Percentiles rank a stretch among this genome's conserved stretches.
Evolutionary conservation across 352 stramenopile genomes (phyloP).

Genomic region (Pythium vanterpoolii): DNA sequence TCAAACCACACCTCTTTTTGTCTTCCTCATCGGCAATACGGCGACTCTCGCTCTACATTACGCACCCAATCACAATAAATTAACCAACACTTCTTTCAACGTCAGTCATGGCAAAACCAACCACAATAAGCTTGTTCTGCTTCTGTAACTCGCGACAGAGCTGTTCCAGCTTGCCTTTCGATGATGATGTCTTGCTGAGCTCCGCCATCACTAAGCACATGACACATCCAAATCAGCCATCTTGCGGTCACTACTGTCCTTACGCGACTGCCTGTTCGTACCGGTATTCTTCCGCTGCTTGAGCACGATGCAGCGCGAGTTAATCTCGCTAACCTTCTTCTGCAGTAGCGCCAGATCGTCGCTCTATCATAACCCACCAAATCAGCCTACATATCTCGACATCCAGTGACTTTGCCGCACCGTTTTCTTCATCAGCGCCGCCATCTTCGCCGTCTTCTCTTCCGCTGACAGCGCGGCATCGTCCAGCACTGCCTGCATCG

Average conservation of each 20-base stretch:
- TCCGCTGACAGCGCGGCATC: constrained; percentile 35
- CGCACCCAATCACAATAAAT: background rate
- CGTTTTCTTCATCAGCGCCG: constrained; percentile 35
- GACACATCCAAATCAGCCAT: background rate
- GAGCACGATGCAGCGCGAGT: constrained; percentile 75
- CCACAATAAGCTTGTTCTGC: constrained; percentile 86
- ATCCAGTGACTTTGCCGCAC: constrained; percentile 21
- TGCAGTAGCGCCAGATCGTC: constrained; percentile 62
- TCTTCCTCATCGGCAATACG: constrained; percentile 84
- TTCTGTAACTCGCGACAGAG: constrained; percentile 85
- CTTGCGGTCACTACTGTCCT: background rate
- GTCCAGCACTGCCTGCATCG: constrained; percentile 36
- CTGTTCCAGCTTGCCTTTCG: constrained; percentile 78
- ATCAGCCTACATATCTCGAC: background rate
- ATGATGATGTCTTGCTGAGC: constrained; percentile 54
- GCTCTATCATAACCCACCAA: constrained; percentile 28
- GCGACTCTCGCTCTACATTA: constrained; percentile 51
- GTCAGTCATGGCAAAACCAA: constrained; percentile 15
- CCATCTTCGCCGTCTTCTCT: constrained; percentile 44
- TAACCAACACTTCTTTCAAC: background rate
- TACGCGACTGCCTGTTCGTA: constrained; percentile 3
- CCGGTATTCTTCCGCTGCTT: constrained; percentile 68
- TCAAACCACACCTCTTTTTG: constrained; percentile 50
- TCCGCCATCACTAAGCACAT: constrained; percentile 44
- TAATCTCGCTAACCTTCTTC: constrained; percentile 80